A percentile compares a stretch with the other conserved stretches of the same genome.
Evolutionary conservation across 2,329 filamentous ascomycete species (phyloP).

Genomic region (Pseudogymnoascus sp.): DNA sequence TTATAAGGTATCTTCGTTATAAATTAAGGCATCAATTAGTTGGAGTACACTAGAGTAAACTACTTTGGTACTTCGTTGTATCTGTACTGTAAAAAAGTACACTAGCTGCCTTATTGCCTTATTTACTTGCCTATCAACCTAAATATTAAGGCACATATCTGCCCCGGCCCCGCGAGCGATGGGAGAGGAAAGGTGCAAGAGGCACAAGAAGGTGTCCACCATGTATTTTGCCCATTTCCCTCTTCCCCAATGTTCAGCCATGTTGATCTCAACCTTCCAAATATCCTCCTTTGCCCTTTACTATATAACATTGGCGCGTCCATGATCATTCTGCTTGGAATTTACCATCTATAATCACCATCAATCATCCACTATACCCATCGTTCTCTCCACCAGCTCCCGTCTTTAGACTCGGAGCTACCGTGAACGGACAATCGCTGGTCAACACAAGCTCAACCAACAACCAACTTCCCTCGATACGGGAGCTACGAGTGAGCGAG

Average conservation of each 20-base stretch:
- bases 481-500: not conserved
- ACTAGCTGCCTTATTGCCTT: not conserved
- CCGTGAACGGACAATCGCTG: conserved; percentile 2
- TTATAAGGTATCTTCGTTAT: not conserved
- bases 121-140: too few species aligned
- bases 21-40: not conserved
- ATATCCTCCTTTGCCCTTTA: not conserved
- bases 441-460: conserved; percentile 8
- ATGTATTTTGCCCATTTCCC: conserved; percentile 6
- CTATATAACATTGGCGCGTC: conserved; percentile 3
- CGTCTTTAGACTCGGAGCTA: conserved; percentile 6
- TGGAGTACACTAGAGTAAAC: not conserved
- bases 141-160: not conserved
- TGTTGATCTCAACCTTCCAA: conserved; percentile 1
- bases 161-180: not conserved
- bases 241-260: conserved; percentile 2
- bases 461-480: conserved; percentile 4
- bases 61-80: not conserved
- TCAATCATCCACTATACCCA: not conserved
- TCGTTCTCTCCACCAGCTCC: not conserved
- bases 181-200: conserved; percentile 1
- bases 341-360: not conserved
- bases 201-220: conserved; percentile 3
- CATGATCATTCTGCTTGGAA: not conserved
- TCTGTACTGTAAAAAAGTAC: not conserved